Evolutionary conservation across 2,329 filamentous ascomycete genomes (phyloP), one percentile per base, ranked within the genome.

Genomic region (Rhytidhysteron rufulum): DNA sequence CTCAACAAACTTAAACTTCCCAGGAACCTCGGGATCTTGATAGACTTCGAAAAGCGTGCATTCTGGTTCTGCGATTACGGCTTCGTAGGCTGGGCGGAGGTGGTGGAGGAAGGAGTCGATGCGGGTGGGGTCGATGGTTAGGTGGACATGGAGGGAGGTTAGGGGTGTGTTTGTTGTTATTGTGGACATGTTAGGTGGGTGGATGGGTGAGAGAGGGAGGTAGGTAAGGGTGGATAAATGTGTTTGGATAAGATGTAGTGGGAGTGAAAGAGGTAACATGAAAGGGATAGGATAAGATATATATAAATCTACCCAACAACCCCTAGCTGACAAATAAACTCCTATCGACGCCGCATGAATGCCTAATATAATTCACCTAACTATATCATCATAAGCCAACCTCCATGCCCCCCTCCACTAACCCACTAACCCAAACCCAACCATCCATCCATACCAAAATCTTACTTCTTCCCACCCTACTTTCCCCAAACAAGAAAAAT

Each of bases 41-140:
- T 24, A 70, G 18, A 72, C 50, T 46, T 73, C 63, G 47, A 74
- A 73, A 52, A 69, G 73, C 1, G 62, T 57, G 45, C 64, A 68
- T 40, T 72, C 67, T 2, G 68, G 65, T 51, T 74, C 71, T 2
- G 58, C 62, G 6, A 59, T 50, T 5, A 72, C 64, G n/a, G 48
- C 49, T 30, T 71, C 63, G 42, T 69, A 72, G 19, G 58, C 55
- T 2, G 62, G 56, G 21, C 67, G 66, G 40, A 70, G 64, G 11
- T 54, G 49, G 31, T 54, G 47, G 36, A 64, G 50, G 52, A 66
- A 65, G 11, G 49, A 54, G 6, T 48, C 30, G 3, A 54, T 38
- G 34, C 63, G 52, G 6, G 53, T 42, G 2, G 57, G 54, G 19
- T 59, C 53, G 29, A 62, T 48, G 16, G 46, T 44, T 19, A 57